Evolutionary conservation across 1,284 basidiomycete genomes (phyloP).

Genomic region (Exobasidium rhododendri): DNA sequence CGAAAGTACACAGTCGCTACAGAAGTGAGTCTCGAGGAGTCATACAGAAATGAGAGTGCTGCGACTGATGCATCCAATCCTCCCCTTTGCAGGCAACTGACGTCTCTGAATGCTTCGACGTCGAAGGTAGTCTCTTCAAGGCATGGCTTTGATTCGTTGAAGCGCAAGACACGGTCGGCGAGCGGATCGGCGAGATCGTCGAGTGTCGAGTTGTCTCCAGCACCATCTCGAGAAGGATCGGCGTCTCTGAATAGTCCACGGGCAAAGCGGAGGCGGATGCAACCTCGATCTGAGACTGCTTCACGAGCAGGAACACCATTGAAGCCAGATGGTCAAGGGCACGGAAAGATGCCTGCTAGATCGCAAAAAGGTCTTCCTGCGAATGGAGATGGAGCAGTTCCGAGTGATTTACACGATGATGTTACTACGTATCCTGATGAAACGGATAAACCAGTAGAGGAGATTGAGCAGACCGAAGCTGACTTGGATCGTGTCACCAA

Average conservation of each 20-base stretch:
- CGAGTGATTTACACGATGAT: slow-evolving; percentile 4
- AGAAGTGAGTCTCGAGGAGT: slow-evolving; percentile 62
- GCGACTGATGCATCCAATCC: no score
- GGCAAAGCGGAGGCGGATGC: slow-evolving; percentile 8
- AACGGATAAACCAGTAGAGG: slow-evolving; percentile 13
- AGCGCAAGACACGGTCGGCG: slow-evolving; percentile 50
- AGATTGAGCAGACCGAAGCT: slow-evolving; percentile 27
- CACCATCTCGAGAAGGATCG: slow-evolving; percentile 10
- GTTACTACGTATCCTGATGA: slow-evolving; percentile 1
- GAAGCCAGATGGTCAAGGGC: slow-evolving; percentile 15
- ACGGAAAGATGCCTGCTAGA: slow-evolving; percentile 19
- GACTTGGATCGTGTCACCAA: slow-evolving; percentile 28
- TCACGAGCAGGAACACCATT: slow-evolving; percentile 8
- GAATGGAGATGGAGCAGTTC: slow-evolving; percentile 10
- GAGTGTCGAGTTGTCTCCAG: slow-evolving; percentile 12
- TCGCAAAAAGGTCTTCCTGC: slow-evolving; percentile 16
- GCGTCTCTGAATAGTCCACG: slow-evolving; percentile 1
- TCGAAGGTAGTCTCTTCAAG: slow-evolving; percentile 67
- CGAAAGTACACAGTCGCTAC: slow-evolving; percentile 67
- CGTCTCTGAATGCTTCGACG: slow-evolving; percentile 24
- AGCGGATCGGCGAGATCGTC: slow-evolving; percentile 7
- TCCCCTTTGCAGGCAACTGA: slow-evolving; percentile 32
- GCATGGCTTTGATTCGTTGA: slow-evolving; percentile 68
- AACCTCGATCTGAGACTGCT: slow-evolving; percentile 13
- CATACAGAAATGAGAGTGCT: no score